Conservation (phyloP, 129 eudicot genomes). For the sunflower (Helianthus annuus) region DNA sequence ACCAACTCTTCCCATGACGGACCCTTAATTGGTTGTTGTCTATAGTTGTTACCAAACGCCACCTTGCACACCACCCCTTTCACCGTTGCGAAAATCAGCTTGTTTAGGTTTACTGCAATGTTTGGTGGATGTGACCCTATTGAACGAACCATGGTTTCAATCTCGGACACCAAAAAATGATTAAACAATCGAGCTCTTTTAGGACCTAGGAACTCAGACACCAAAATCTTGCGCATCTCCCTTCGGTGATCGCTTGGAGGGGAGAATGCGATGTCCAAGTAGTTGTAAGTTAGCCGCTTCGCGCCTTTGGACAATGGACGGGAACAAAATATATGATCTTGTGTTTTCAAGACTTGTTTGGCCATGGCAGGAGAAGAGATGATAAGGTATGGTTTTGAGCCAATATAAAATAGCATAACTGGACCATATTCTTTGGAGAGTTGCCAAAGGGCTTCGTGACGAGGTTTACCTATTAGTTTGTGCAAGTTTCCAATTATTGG, state of each 20-base stretch:
- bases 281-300: constrained; percentile 19
- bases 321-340: constrained; percentile 22
- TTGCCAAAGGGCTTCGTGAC: constrained; percentile 19
- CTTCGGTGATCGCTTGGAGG: constrained; percentile 1
- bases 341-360: constrained; percentile 24
- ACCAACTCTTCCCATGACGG: constrained; percentile 20
- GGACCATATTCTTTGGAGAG: constrained; percentile 29
- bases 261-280: constrained; percentile 17
- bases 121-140: background rate
- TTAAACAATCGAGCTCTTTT: constrained; percentile 9
- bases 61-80: constrained; percentile 13
- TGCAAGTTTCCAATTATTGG: constrained; percentile 27
- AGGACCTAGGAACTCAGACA: constrained; percentile 22
- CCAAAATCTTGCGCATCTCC: constrained; percentile 29
- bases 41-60: constrained; percentile 28
- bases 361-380: constrained; percentile 29
- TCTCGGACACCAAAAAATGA: constrained; percentile 19
- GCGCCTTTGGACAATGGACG: background rate
- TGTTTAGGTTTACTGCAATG: constrained; percentile 4
- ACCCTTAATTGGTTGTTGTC: constrained; percentile 7
- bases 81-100: background rate
- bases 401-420: constrained; percentile 7
- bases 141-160: constrained; percentile 1
- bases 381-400: constrained; percentile 7
- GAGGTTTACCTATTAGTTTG: constrained; percentile 14